A percentile compares a stretch with the other conserved stretches of the same genome.
phyloP scores from a whole-genome alignment of 352 stramenopile species.

The Thraustochytrium striatum region DNA sequence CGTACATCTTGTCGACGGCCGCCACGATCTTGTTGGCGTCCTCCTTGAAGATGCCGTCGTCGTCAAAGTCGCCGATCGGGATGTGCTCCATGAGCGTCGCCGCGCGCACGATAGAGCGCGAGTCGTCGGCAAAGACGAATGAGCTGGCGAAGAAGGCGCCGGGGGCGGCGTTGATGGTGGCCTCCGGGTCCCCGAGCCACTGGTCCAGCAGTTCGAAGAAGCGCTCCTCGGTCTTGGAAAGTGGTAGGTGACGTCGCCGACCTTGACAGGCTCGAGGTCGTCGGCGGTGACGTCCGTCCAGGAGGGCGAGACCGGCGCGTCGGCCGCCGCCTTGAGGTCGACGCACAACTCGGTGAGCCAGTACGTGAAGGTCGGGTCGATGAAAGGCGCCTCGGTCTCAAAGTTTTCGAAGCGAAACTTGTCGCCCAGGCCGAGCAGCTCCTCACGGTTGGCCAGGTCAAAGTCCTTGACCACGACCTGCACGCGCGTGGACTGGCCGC shows the following conservation, averaged over 20 bases:
- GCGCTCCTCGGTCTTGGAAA: background rate
- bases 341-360: background rate
- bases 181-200: conserved; percentile 10
- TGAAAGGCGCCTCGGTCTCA: conserved; percentile 16
- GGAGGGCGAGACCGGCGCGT: background rate
- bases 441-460: conserved; percentile 55
- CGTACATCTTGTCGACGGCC: conserved; percentile 56
- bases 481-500: conserved; percentile 47
- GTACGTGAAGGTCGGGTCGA: conserved; percentile 5
- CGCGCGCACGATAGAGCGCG: conserved; percentile 3
- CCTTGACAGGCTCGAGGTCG: background rate
- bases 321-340: conserved; percentile 15
- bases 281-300: background rate
- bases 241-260: conserved; percentile 4
- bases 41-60: conserved; percentile 40
- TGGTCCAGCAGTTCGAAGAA: conserved; percentile 36
- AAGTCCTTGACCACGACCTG: conserved; percentile 54
- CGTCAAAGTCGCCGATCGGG: conserved; percentile 10
- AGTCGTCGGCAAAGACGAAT: conserved; percentile 10
- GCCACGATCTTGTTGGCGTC: conserved; percentile 47
- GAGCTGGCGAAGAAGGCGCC: background rate
- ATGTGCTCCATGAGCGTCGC: conserved; percentile 20
- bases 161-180: background rate
- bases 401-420: conserved; percentile 42
- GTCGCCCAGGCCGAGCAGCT: conserved; percentile 44